A percentile compares a stretch with the other conserved stretches of the same genome.
phyloP scores from a whole-genome alignment of 2,329 filamentous ascomycete genomes.

The Ophiocordyceps sinensis region DNA sequence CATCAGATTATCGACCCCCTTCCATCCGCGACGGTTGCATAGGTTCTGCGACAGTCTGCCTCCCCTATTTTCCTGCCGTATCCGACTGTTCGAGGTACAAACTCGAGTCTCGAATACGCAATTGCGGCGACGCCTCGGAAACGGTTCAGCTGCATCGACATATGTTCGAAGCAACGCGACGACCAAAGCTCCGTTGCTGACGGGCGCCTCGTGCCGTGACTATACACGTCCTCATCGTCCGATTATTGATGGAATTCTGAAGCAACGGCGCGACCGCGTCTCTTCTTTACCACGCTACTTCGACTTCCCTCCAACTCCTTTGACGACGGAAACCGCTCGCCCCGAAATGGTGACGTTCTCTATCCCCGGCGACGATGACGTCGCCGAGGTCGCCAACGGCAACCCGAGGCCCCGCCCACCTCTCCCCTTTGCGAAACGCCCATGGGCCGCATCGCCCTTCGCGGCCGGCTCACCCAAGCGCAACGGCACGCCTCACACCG shows the following conservation, averaged over 20 bases:
- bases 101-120: neutral
- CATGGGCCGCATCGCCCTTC: slow-evolving; percentile 23
- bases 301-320: neutral
- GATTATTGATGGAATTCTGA: neutral
- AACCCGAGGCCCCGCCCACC: slow-evolving; percentile 25
- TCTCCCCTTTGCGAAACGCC: slow-evolving; percentile 29
- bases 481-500: slow-evolving; percentile 22
- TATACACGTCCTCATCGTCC: neutral
- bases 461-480: slow-evolving; percentile 14
- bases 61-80: neutral
- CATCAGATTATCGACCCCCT: neutral
- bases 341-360: slow-evolving; percentile 23
- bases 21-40: neutral
- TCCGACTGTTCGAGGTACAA: neutral
- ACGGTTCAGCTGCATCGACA: neutral
- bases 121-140: neutral
- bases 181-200: neutral
- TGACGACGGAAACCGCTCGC: neutral
- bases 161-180: neutral
- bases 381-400: slow-evolving; percentile 14
- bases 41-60: neutral
- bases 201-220: neutral
- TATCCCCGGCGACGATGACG: slow-evolving; percentile 20
- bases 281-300: neutral
- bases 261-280: neutral